These are phyloP conservation scores for Zea mays DNA, from an alignment of 176 grass and related monocot genomes.

Conservation along the genomic window DNA sequence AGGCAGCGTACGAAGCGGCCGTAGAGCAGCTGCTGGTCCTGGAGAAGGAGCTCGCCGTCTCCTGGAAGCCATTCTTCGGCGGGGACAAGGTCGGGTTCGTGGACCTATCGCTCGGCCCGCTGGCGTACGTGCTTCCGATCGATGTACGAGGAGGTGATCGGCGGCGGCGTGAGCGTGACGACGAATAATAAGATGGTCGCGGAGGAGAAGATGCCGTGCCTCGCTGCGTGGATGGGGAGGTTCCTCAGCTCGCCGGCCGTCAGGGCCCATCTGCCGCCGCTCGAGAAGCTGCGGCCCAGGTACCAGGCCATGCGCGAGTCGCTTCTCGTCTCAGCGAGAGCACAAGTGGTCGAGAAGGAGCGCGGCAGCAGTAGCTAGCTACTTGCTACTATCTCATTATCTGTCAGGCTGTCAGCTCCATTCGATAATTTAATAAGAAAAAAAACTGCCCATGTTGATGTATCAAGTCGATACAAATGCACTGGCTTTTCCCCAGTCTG, in stretches of 20 bases:
- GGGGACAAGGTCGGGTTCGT: conserved; percentile 37
- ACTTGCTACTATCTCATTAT: too few relatives aligned
- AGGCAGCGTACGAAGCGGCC: conserved; percentile 17
- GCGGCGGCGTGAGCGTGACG: neutral
- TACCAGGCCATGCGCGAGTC: conserved; percentile 17
- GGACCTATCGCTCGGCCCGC: conserved; percentile 30
- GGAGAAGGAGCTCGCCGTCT: conserved; percentile 32
- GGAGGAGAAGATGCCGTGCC: conserved; percentile 17
- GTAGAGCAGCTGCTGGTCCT: conserved; percentile 34
- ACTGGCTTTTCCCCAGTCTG: too few relatives aligned
- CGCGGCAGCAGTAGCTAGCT: neutral
- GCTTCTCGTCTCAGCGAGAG: neutral
- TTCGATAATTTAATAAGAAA: too few relatives aligned
- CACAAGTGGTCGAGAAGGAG: neutral
- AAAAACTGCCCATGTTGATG: too few relatives aligned
- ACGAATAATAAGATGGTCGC: conserved; percentile 19
- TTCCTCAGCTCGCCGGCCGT: conserved; percentile 35
- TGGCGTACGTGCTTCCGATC: conserved; percentile 41
- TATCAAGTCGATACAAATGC: too few relatives aligned
- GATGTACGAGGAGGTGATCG: conserved; percentile 38
- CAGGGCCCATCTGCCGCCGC: conserved; percentile 26
- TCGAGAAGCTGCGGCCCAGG: conserved; percentile 37
- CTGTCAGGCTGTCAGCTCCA: too few relatives aligned
- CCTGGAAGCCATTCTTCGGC: conserved; percentile 35
- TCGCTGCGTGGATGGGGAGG: conserved; percentile 39